Conservation (phyloP, 495 filamentous ascomycete species). For the Lasiosphaeriaceae sp. region DNA sequence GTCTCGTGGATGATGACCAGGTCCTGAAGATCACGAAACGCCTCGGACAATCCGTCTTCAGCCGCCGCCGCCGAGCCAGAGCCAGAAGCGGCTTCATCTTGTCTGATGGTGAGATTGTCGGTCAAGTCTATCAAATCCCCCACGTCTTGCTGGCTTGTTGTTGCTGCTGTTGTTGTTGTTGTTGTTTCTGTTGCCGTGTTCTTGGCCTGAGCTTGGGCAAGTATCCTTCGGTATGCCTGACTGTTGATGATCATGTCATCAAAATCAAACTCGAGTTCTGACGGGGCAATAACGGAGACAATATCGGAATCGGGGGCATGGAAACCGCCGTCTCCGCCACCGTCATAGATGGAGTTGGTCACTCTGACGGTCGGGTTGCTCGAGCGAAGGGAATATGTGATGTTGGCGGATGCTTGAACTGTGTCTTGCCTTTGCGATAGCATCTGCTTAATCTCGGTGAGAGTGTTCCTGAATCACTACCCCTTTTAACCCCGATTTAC, state of each 20-base stretch:
- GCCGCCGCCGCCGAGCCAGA: too few species aligned
- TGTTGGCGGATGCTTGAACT: background rate
- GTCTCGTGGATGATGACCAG: background rate
- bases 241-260: conserved; percentile 3
- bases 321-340: background rate
- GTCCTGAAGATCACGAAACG: background rate
- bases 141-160: background rate
- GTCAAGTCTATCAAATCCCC: background rate
- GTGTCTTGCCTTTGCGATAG: background rate
- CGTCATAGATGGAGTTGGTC: background rate
- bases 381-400: conserved; percentile 1
- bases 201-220: background rate
- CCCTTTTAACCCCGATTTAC: background rate
- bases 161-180: too few species aligned
- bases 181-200: background rate
- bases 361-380: background rate
- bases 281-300: conserved; percentile 1
- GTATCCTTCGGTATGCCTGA: background rate
- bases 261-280: conserved; percentile 4
- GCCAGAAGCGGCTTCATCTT: background rate
- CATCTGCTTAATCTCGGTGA: conserved; percentile 6
- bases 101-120: background rate
- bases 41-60: background rate
- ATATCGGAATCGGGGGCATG: background rate
- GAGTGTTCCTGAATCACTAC: background rate